Evolutionary conservation across 2,329 filamentous ascomycete species (phyloP).

Genomic region (Exophiala bonariae): DNA sequence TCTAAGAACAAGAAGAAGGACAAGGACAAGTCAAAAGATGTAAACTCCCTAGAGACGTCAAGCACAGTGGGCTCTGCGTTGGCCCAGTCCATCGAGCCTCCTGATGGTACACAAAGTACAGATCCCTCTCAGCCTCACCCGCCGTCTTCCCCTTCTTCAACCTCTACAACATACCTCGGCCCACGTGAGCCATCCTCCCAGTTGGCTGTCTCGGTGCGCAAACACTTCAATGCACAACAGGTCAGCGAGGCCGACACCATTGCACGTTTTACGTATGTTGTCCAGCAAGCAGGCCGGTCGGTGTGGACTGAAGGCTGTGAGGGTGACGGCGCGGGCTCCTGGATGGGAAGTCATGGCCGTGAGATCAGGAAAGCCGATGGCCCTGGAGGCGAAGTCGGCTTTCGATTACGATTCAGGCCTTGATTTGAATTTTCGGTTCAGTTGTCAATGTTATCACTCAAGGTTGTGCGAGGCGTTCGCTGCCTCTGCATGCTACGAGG

Average conservation of each 20-base stretch:
- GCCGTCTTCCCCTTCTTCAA: constrained; percentile 9
- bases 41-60: constrained; percentile 3
- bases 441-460: too few species aligned
- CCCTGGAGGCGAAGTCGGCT: constrained; percentile 26
- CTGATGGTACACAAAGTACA: constrained; percentile 6
- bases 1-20: constrained; percentile 14
- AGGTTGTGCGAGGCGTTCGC: too few species aligned
- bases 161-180: constrained; percentile 12
- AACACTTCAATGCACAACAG: constrained; percentile 49
- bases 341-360: constrained; percentile 27
- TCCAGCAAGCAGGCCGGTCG: constrained; percentile 38
- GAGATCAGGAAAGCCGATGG: constrained; percentile 21
- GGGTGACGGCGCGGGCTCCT: constrained; percentile 25
- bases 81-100: constrained; percentile 17
- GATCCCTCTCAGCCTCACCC: constrained; percentile 10
- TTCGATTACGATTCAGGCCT: constrained; percentile 26
- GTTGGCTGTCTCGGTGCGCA: constrained; percentile 44
- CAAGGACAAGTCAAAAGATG: constrained; percentile 11
- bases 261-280: constrained; percentile 49
- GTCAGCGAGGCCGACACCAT: constrained; percentile 49
- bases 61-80: constrained; percentile 9
- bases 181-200: constrained; percentile 14
- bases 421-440: too few species aligned
- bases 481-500: too few species aligned
- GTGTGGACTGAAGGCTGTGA: constrained; percentile 25